Percentiles rank a stretch among this genome's conserved stretches.
These are phyloP conservation scores for Pisolithus tinctorius DNA, from an alignment of 768 basidiomycete species.

Conservation along the genomic window DNA sequence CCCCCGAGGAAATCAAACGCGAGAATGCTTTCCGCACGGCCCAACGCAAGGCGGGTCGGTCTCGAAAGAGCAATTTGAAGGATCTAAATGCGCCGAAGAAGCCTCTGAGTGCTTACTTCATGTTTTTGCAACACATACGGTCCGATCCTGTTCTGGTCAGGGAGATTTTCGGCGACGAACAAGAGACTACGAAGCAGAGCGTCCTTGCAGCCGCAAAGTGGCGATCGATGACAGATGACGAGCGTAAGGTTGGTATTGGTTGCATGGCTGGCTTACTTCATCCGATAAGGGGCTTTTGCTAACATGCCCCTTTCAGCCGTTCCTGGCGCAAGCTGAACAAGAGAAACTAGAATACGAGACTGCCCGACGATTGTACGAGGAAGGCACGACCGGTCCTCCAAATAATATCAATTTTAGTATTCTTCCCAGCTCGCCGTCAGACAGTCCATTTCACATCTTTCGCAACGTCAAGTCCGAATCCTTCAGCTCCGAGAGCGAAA, in stretches of 20 bases:
- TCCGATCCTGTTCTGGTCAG: slow-evolving; percentile 67
- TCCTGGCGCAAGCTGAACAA: slow-evolving; percentile 87
- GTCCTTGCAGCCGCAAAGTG: slow-evolving; percentile 89
- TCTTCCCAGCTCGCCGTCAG: slow-evolving; percentile 58
- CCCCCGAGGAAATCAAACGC: slow-evolving; percentile 90
- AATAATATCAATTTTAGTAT: slow-evolving; percentile 82
- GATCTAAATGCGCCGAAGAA: slow-evolving; percentile 97
- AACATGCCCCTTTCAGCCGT: slow-evolving; percentile 51
- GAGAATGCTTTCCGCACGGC: slow-evolving; percentile 90
- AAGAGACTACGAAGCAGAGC: slow-evolving; percentile 92
- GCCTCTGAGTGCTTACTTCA: slow-evolving; percentile 89
- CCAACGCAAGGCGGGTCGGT: slow-evolving; percentile 90
- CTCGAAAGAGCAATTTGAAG: slow-evolving; percentile 89
- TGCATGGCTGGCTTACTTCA: background rate
- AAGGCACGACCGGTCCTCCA: slow-evolving; percentile 61
- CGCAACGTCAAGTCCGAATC: slow-evolving; percentile 51
- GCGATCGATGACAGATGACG: slow-evolving; percentile 89
- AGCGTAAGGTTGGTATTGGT: slow-evolving; percentile 66
- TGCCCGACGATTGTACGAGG: slow-evolving; percentile 83
- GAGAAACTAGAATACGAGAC: slow-evolving; percentile 93
- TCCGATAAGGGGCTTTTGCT: slow-evolving; percentile 2
- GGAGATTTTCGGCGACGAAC: slow-evolving; percentile 83
- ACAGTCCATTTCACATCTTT: slow-evolving; percentile 35
- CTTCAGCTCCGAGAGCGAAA: slow-evolving; percentile 64
- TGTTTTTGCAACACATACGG: slow-evolving; percentile 89